Evolutionary conservation across 495 filamentous ascomycete species (phyloP).

Genomic region (Immersiella caudata): DNA sequence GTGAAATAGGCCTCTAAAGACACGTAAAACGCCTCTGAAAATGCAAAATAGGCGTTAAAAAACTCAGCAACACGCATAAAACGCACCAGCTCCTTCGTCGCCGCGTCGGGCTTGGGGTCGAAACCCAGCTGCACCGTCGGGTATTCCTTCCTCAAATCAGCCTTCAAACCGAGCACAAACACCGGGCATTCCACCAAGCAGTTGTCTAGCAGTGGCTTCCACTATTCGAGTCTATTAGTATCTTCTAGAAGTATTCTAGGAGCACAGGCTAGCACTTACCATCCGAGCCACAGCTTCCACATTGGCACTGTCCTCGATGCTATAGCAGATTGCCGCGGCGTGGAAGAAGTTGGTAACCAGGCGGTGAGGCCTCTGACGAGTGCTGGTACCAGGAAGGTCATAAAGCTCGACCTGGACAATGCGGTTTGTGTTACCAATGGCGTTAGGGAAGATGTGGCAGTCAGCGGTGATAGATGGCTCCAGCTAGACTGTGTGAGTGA

Average conservation of each 20-base stretch:
- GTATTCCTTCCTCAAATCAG: background rate
- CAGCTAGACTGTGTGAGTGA: slow-evolving; percentile 10
- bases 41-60: background rate
- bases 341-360: slow-evolving; percentile 32
- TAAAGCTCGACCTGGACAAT: slow-evolving; percentile 32
- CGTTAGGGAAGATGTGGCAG: slow-evolving; percentile 20
- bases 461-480: slow-evolving; percentile 23
- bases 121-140: background rate
- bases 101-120: background rate
- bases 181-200: slow-evolving; percentile 29
- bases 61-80: background rate
- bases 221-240: slow-evolving; percentile 21
- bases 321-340: slow-evolving; percentile 36
- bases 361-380: background rate
- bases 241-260: no score
- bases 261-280: slow-evolving; percentile 13
- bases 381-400: slow-evolving; percentile 32
- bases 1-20: background rate
- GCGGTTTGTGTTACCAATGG: slow-evolving; percentile 6
- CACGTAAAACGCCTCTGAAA: background rate
- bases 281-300: slow-evolving; percentile 13
- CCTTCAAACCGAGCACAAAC: slow-evolving; percentile 35
- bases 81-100: background rate
- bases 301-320: slow-evolving; percentile 28
- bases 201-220: slow-evolving; percentile 32